These are phyloP conservation scores for Fusarium sp. DNA, from an alignment of 2,329 filamentous ascomycete species.

Conservation along the genomic window DNA sequence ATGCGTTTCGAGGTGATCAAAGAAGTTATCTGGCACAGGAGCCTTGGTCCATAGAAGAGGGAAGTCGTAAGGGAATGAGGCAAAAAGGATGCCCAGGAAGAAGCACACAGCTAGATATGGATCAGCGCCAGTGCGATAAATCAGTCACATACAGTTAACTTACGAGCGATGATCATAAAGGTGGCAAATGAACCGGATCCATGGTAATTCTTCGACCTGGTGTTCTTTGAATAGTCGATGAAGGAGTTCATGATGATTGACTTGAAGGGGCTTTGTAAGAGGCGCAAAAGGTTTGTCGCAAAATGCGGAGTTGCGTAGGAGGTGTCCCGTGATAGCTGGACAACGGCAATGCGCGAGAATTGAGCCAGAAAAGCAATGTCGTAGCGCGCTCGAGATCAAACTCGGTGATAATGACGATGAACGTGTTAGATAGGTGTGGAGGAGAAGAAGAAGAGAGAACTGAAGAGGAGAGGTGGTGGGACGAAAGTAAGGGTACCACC, in stretches of 20 bases:
- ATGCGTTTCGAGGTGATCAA: constrained; percentile 87
- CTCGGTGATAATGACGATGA: constrained; percentile 2
- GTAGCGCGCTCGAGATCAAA: constrained; percentile 11
- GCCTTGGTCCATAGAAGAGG: constrained; percentile 83
- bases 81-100: constrained; percentile 98
- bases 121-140: constrained; percentile 1
- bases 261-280: constrained; percentile 17
- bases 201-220: constrained; percentile 65
- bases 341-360: neutral
- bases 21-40: constrained; percentile 73
- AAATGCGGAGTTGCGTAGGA: neutral
- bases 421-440: constrained; percentile 5
- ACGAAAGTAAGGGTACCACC: constrained; percentile 19
- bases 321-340: neutral
- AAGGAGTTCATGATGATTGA: constrained; percentile 46
- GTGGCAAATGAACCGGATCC: constrained; percentile 85
- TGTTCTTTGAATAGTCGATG: constrained; percentile 66
- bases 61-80: constrained; percentile 95
- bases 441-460: constrained; percentile 12
- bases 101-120: constrained; percentile 79
- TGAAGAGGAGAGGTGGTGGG: constrained; percentile 23
- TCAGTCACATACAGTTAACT: constrained; percentile 51
- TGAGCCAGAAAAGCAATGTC: constrained; percentile 1
- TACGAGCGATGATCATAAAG: constrained; percentile 96
- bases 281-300: constrained; percentile 21